Conservation (phyloP, 768 basidiomycete species). For the Hericium rajendrae region DNA sequence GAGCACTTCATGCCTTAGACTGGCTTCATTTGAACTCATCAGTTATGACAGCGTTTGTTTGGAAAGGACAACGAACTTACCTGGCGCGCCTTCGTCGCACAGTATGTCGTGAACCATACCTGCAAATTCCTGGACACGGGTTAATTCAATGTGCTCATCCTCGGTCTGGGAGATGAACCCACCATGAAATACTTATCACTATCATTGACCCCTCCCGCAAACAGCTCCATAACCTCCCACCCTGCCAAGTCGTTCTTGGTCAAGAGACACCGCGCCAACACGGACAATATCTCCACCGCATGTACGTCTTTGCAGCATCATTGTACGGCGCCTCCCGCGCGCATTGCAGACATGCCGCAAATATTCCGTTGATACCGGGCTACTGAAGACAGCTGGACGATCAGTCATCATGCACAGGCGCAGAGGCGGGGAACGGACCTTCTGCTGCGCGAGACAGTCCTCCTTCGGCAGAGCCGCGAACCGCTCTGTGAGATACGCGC, state of each 20-base stretch:
- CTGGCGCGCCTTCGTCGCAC: constrained; percentile 34
- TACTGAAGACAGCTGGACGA: constrained; percentile 26
- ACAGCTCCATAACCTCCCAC: constrained; percentile 65
- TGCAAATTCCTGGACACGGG: constrained; percentile 36
- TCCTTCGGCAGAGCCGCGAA: constrained; percentile 37
- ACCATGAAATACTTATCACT: constrained; percentile 55
- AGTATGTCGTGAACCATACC: constrained; percentile 37
- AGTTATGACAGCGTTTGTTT: no score
- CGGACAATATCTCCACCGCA: constrained; percentile 42
- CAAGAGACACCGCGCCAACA: constrained; percentile 38
- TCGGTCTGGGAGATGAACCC: constrained; percentile 12
- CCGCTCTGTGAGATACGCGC: constrained; percentile 31
- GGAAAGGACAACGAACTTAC: no score
- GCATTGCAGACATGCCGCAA: constrained; percentile 35
- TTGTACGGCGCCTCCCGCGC: constrained; percentile 26
- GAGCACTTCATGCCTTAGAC: constrained; percentile 41
- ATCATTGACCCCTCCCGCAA: constrained; percentile 48
- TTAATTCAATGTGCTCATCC: neutral
- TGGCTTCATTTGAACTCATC: constrained; percentile 23
- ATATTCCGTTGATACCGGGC: constrained; percentile 38
- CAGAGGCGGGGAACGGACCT: constrained; percentile 30
- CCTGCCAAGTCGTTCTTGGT: constrained; percentile 47
- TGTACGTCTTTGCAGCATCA: constrained; percentile 28
- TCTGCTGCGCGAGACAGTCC: constrained; percentile 36
- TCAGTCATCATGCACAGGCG: neutral